These are phyloP conservation scores for Ophiobolus disseminans DNA, from an alignment of 2,329 filamentous ascomycete species.

Conservation along the genomic window DNA sequence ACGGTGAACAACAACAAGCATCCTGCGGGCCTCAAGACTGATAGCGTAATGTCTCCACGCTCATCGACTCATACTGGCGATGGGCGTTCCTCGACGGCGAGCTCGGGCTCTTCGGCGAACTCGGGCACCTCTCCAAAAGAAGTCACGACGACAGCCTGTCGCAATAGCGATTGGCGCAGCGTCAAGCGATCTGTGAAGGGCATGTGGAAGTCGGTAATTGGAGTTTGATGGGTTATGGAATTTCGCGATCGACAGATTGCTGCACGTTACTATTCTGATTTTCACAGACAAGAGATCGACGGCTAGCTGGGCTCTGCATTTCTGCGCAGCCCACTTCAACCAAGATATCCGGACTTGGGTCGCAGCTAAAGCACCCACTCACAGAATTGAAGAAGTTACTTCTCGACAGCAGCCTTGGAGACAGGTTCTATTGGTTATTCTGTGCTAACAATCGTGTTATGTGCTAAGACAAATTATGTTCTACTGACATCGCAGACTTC, in stretches of 20 bases:
- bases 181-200: slow-evolving; percentile 41
- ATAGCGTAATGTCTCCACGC: slow-evolving; percentile 36
- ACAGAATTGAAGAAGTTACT: slow-evolving; percentile 15
- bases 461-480: too few species aligned
- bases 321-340: slow-evolving; percentile 17
- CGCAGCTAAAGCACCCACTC: slow-evolving; percentile 18
- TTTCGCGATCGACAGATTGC: slow-evolving; percentile 30
- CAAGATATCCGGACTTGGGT: slow-evolving; percentile 23
- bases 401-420: background rate
- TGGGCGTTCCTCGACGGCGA: slow-evolving; percentile 32
- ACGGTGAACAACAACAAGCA: slow-evolving; percentile 39
- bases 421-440: background rate
- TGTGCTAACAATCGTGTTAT: too few species aligned
- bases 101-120: slow-evolving; percentile 33
- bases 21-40: slow-evolving; percentile 48
- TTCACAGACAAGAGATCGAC: slow-evolving; percentile 14
- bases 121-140: slow-evolving; percentile 22
- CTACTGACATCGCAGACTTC: too few species aligned
- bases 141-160: slow-evolving; percentile 29
- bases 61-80: slow-evolving; percentile 31
- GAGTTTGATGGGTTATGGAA: slow-evolving; percentile 41
- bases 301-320: slow-evolving; percentile 11
- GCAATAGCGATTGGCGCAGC: slow-evolving; percentile 41
- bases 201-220: slow-evolving; percentile 43
- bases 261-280: slow-evolving; percentile 20